Evolutionary conservation across 2,329 filamentous ascomycete species (phyloP), one percentile per base, ranked within the genome.

Genomic region (Calonectria ilicicola): DNA sequence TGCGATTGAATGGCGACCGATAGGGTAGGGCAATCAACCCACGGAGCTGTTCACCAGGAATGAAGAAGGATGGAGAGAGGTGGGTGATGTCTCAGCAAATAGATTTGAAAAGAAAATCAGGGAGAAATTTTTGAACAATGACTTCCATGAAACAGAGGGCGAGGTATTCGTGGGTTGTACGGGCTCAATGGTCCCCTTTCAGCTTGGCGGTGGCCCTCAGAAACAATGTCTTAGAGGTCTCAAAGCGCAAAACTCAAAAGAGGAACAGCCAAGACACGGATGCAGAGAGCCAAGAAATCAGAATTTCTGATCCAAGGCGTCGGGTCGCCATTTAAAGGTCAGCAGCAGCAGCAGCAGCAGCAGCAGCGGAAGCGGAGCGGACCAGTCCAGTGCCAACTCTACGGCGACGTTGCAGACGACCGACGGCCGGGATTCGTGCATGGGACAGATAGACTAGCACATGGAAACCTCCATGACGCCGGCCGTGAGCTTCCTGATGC

Each of bases 81-180:
- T 17, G 15, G 9, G 19, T n/a, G 19, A 49, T 19, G n/a, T 38
- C 47, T 78, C 75, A 79, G 70, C 69, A 75, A 58, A 79, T 75
- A n/a, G 75, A 69, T 35, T 81, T 78, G 70, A 80, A 72, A 64
- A 80, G 70, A 80, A 72, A 64, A 80, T 73, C 35, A 74, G 79
- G 65, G 77, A 80, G 72, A 79, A 79, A 72, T 78, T 78, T 35
- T 35, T 78, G 75, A 70, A 75, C 67, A 42, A 75, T 67, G 72
- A 79, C 80, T 74, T 78, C 78, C 79, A 81, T 82, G 47, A 70
- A 23, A 56, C 35, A 67, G 32, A 27, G n/a, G 14, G 21, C 23
- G 12, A 35, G 44, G 42, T n/a, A n/a, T 42, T 51, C 12, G 12
- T 58, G 29, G 29, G 9, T 38, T 12, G 21, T 6, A 21, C 21